Percentiles rank a stretch among this genome's conserved stretches.
These are phyloP conservation scores for Closterium sp. DNA, from an alignment of 139 green algal species.

Conservation along the genomic window DNA sequence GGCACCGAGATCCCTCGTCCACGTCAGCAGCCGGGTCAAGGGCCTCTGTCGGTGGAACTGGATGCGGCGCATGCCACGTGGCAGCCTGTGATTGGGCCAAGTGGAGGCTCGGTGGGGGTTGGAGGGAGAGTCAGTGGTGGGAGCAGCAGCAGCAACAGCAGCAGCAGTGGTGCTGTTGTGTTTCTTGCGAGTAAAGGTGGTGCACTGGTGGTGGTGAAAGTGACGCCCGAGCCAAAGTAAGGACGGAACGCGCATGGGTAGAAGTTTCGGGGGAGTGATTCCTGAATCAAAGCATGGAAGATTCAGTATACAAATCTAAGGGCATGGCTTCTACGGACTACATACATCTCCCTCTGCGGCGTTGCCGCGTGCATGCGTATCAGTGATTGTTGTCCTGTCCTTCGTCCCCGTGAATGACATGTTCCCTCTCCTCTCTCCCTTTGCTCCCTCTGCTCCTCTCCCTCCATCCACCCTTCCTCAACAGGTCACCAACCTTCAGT, in stretches of 20 bases:
- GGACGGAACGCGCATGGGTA: no score
- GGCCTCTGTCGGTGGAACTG: constrained; percentile 32
- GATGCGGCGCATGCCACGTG: constrained; percentile 50
- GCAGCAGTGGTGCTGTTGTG: background rate
- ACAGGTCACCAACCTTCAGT: background rate
- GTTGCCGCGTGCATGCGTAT: no score
- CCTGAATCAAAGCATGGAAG: background rate
- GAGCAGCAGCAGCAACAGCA: background rate
- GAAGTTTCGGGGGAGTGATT: no score
- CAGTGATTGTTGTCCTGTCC: no score
- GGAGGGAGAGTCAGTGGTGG: background rate
- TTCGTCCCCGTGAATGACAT: no score
- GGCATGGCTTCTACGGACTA: no score
- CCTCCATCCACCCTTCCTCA: background rate
- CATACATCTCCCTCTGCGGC: no score
- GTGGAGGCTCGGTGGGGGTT: background rate
- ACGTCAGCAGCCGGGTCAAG: background rate
- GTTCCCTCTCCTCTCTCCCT: background rate
- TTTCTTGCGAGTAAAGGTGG: constrained; percentile 3
- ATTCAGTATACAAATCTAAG: no score
- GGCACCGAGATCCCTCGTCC: constrained; percentile 3
- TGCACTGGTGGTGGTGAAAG: constrained; percentile 4
- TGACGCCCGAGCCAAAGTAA: background rate
- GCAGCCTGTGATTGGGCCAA: constrained; percentile 14
- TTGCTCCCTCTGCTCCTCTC: no score